These are phyloP conservation scores for Malassezia japonica DNA, from an alignment of 1,284 basidiomycete genomes.

Conservation along the genomic window DNA sequence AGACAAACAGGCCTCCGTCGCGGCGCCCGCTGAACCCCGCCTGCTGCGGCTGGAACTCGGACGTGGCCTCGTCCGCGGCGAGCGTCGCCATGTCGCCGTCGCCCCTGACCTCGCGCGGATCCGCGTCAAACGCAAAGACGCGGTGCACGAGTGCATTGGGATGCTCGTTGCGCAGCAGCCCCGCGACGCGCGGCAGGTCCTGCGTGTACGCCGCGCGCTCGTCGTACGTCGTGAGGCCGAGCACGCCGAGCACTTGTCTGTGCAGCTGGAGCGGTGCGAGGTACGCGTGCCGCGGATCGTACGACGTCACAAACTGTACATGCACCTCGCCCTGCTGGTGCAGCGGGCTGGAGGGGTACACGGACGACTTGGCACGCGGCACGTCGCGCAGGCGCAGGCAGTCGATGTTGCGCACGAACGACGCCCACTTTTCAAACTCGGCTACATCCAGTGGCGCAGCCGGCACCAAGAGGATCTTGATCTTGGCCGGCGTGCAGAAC, in stretches of 20 bases:
- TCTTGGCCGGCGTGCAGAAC: slow-evolving; percentile 31
- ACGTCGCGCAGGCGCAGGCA: slow-evolving; percentile 33
- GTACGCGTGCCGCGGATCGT: slow-evolving; percentile 39
- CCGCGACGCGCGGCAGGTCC: slow-evolving; percentile 25
- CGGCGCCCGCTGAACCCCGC: slow-evolving; percentile 30
- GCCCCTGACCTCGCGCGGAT: slow-evolving; percentile 11
- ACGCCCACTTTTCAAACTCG: slow-evolving; percentile 38
- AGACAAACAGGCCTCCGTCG: slow-evolving; percentile 35
- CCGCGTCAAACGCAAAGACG: slow-evolving; percentile 40
- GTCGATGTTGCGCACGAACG: slow-evolving; percentile 30
- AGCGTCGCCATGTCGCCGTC: slow-evolving; percentile 5
- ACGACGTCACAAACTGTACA: slow-evolving; percentile 39
- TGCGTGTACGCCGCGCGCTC: slow-evolving; percentile 8
- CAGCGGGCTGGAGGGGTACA: slow-evolving; percentile 19
- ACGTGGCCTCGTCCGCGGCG: neutral
- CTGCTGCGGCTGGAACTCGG: neutral
- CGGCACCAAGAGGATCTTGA: slow-evolving; percentile 42
- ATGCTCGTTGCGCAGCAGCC: slow-evolving; percentile 29
- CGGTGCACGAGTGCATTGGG: slow-evolving; percentile 40
- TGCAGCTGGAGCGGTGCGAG: slow-evolving; percentile 43
- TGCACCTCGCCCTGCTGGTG: slow-evolving; percentile 39
- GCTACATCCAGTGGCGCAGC: slow-evolving; percentile 25
- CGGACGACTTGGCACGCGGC: slow-evolving; percentile 16
- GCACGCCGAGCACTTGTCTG: slow-evolving; percentile 37
- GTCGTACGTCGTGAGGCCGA: slow-evolving; percentile 29